A percentile compares a stretch with the other conserved stretches of the same genome.
Evolutionary conservation across 202 grass and related monocot species (phyloP).

Genomic region (Zizania palustris): DNA sequence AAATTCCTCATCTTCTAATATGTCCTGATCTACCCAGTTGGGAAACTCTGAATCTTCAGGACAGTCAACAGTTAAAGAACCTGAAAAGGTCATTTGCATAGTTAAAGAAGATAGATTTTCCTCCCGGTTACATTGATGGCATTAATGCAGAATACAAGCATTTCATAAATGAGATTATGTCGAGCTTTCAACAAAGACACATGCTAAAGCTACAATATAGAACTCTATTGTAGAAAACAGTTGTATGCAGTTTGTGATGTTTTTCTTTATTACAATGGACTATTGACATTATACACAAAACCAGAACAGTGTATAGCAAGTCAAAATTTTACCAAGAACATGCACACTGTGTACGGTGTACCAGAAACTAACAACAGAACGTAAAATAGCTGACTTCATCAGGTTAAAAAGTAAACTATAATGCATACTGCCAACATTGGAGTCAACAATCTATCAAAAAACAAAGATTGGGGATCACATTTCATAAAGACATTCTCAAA

Average conservation of each 20-base stretch:
- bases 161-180: background rate
- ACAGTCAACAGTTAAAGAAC: slow-evolving; percentile 94
- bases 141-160: slow-evolving; percentile 13
- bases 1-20: slow-evolving; percentile 66
- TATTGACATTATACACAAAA: background rate
- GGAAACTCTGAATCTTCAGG: slow-evolving; percentile 65
- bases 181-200: slow-evolving; percentile 7
- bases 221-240: background rate
- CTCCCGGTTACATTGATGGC: slow-evolving; percentile 1
- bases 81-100: slow-evolving; percentile 53
- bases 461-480: slow-evolving; percentile 5
- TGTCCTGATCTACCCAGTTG: slow-evolving; percentile 74
- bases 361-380: background rate
- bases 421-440: slow-evolving; percentile 20
- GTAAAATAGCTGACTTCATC: background rate
- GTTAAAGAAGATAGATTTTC: slow-evolving; percentile 32
- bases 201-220: slow-evolving; percentile 22
- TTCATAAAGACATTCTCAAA: slow-evolving; percentile 11
- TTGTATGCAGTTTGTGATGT: background rate
- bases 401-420: slow-evolving; percentile 1
- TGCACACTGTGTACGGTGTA: background rate
- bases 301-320: slow-evolving; percentile 1
- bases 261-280: background rate
- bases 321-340: slow-evolving; percentile 8
- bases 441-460: slow-evolving; percentile 13